phyloP scores from a whole-genome alignment of 768 basidiomycete genomes.

The Asterophora lycoperdoides region DNA sequence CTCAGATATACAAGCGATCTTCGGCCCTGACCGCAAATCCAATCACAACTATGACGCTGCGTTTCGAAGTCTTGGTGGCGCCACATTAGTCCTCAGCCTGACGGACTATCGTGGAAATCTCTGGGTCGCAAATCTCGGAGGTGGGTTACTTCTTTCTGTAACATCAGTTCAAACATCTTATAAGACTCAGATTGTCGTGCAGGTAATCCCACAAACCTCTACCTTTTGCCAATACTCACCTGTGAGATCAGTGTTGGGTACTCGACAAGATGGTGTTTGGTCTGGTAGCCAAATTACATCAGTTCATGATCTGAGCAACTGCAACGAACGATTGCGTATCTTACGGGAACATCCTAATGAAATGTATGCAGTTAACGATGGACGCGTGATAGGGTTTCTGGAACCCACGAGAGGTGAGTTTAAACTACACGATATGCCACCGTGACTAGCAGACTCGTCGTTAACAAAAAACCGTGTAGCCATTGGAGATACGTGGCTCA shows the following conservation, averaged over 20 bases:
- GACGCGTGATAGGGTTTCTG: slow-evolving; percentile 50
- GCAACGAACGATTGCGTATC: slow-evolving; percentile 42
- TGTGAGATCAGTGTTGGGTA: slow-evolving; percentile 5
- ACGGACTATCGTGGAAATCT: slow-evolving; percentile 45
- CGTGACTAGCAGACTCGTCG: too few species aligned
- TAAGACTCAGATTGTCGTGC: slow-evolving; percentile 12
- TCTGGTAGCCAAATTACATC: slow-evolving; percentile 36
- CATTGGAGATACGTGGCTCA: slow-evolving; percentile 43
- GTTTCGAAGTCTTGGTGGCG: slow-evolving; percentile 45
- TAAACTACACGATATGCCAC: too few species aligned
- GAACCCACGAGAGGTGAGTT: slow-evolving; percentile 53
- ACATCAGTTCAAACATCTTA: background rate
- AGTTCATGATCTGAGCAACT: slow-evolving; percentile 40
- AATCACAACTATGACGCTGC: slow-evolving; percentile 7
- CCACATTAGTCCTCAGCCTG: slow-evolving; percentile 49
- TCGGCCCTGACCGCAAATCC: background rate
- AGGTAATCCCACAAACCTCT: background rate
- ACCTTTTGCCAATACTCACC: background rate
- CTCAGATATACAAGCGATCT: background rate
- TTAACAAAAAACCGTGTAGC: slow-evolving; percentile 21
- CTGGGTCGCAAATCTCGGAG: slow-evolving; percentile 59
- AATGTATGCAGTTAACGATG: slow-evolving; percentile 37
- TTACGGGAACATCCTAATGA: slow-evolving; percentile 48
- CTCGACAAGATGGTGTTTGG: slow-evolving; percentile 32
- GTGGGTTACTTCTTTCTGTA: slow-evolving; percentile 7